Conservation (phyloP, 2,329 filamentous ascomycete genomes). For the Pseudocercospora pini-densiflorae region DNA sequence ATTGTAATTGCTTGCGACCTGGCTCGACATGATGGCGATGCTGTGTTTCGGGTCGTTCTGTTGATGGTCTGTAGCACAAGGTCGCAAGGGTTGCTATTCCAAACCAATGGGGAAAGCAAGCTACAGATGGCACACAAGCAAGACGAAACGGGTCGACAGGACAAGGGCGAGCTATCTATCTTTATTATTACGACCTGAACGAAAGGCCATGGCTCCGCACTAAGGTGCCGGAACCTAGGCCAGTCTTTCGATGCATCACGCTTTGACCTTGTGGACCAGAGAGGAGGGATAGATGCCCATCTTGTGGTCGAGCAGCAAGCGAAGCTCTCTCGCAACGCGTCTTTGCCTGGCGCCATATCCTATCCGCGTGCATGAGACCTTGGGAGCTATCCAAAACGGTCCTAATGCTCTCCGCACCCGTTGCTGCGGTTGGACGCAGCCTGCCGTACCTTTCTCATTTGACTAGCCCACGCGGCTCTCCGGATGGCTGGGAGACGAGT, state of each 20-base stretch:
- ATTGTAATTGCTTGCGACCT: conserved; percentile 29
- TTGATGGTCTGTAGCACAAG: background rate
- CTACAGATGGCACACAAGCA: conserved; percentile 15
- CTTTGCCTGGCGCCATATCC: conserved; percentile 21
- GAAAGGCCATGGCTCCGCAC: conserved; percentile 26
- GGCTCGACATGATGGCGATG: conserved; percentile 11
- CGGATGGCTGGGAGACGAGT: conserved; percentile 22
- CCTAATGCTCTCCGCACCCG: conserved; percentile 27
- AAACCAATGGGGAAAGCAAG: conserved; percentile 5
- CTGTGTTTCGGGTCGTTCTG: background rate
- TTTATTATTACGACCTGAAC: conserved; percentile 19
- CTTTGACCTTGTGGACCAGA: conserved; percentile 22
- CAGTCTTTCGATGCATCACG: conserved; percentile 21
- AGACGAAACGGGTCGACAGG: conserved; percentile 4
- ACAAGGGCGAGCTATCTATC: conserved; percentile 21
- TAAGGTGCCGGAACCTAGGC: conserved; percentile 21
- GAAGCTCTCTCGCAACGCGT: conserved; percentile 21
- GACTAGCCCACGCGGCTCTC: conserved; percentile 22
- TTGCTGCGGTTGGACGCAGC: conserved; percentile 28
- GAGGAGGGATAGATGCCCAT: conserved; percentile 16
- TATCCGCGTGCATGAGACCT: conserved; percentile 26
- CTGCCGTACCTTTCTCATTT: conserved; percentile 23
- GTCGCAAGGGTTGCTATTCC: conserved; percentile 4
- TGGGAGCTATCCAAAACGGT: conserved; percentile 32
- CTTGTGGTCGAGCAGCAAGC: conserved; percentile 21